These are phyloP conservation scores for Lichtheimia ornata DNA, from an alignment of 371 early-diverging fungal species.

Conservation along the genomic window DNA sequence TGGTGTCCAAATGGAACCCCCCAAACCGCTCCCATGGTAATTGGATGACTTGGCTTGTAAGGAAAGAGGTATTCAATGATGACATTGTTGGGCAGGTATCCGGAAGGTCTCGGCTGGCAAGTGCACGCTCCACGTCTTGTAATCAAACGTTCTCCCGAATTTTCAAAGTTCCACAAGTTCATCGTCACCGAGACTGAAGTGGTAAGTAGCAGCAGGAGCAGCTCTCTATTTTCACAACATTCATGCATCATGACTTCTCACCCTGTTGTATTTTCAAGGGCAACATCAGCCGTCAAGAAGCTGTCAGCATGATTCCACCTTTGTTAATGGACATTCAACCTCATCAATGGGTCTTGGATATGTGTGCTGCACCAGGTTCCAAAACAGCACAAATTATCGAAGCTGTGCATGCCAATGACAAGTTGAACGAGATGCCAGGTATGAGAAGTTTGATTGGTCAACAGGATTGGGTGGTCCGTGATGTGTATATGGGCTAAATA, in stretches of 20 bases:
- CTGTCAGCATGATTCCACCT: constrained; percentile 99
- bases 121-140: constrained; percentile 70
- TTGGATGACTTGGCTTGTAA: neutral
- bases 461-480: neutral
- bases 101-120: constrained; percentile 88
- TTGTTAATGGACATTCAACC: constrained; percentile 91
- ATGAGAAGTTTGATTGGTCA: constrained; percentile 14
- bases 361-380: constrained; percentile 93
- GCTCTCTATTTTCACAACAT: neutral
- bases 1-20: constrained; percentile 71
- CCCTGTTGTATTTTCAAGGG: constrained; percentile 51
- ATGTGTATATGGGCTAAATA: neutral
- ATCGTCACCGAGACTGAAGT: constrained; percentile 94
- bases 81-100: constrained; percentile 56
- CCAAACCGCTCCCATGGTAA: constrained; percentile 75
- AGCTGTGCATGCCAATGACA: constrained; percentile 78
- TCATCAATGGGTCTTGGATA: constrained; percentile 86
- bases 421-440: constrained; percentile 62
- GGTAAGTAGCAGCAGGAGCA: too few species aligned
- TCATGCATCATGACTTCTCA: neutral
- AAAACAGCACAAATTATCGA: constrained; percentile 96
- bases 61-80: neutral
- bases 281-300: constrained; percentile 96
- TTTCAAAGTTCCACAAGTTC: constrained; percentile 87
- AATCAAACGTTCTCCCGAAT: constrained; percentile 73